A percentile compares a stretch with the other conserved stretches of the same genome.
Conservation (phyloP, 306 rosid species). For the Lathyrus sativus region DNA sequence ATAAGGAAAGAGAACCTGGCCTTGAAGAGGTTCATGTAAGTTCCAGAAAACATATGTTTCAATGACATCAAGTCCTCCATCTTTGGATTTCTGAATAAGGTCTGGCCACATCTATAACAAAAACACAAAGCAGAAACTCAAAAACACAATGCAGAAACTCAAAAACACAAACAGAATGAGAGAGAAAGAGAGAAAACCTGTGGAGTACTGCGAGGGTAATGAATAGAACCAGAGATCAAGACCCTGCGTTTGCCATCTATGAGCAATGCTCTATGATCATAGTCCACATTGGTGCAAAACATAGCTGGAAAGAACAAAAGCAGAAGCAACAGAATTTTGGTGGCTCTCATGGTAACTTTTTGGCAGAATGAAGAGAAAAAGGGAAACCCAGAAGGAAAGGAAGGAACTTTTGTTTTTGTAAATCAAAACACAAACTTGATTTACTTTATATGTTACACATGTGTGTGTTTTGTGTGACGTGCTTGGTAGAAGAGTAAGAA, state of each 20-base stretch:
- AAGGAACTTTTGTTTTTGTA: slow-evolving; percentile 24
- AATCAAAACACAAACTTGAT: slow-evolving; percentile 27
- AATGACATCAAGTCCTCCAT: slow-evolving; percentile 92
- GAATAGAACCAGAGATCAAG: slow-evolving; percentile 91
- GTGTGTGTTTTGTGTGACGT: slow-evolving; percentile 8
- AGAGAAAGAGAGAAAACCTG: slow-evolving; percentile 47
- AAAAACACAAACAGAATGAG: background rate
- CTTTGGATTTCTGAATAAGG: slow-evolving; percentile 88
- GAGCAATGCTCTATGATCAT: slow-evolving; percentile 89
- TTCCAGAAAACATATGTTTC: slow-evolving; percentile 98
- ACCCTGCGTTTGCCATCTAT: slow-evolving; percentile 83
- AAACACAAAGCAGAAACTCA: slow-evolving; percentile 31
- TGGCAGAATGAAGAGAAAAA: background rate
- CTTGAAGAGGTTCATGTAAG: slow-evolving; percentile 74
- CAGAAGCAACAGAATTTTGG: slow-evolving; percentile 35
- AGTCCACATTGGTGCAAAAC: slow-evolving; percentile 61
- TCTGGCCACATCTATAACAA: slow-evolving; percentile 93
- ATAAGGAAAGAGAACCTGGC: slow-evolving; percentile 66
- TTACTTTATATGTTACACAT: slow-evolving; percentile 23
- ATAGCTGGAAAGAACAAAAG: slow-evolving; percentile 48
- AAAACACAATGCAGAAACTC: slow-evolving; percentile 9
- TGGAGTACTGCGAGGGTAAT: slow-evolving; percentile 97
- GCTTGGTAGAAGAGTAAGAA: no score
- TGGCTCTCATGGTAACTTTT: slow-evolving; percentile 46
- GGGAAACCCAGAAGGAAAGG: slow-evolving; percentile 21